phyloP scores from a whole-genome alignment of 306 rosid genomes.

The Vigna mungo region DNA sequence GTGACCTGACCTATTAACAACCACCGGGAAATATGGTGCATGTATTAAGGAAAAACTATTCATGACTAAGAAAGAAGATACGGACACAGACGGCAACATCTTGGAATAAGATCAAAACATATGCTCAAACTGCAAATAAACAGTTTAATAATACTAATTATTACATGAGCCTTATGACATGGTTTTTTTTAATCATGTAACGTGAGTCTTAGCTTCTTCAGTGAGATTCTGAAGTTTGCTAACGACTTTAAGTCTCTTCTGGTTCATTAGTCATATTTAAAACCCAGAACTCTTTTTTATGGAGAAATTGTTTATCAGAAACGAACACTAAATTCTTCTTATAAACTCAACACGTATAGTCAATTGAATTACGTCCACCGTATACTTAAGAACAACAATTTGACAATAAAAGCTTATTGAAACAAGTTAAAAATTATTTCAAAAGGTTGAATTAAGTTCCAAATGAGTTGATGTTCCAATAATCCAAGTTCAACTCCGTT shows the following conservation, averaged over 20 bases:
- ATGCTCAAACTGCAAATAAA: slow-evolving; percentile 33
- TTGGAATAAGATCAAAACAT: slow-evolving; percentile 39
- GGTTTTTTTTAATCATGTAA: neutral
- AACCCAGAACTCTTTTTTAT: no score
- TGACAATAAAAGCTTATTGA: neutral
- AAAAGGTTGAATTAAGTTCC: neutral
- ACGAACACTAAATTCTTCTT: no score
- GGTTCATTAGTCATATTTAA: no score
- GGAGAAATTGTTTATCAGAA: no score
- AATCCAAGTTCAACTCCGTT: slow-evolving; percentile 34
- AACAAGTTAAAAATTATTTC: neutral
- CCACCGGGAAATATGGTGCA: slow-evolving; percentile 43
- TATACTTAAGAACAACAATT: no score
- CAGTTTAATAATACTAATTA: neutral
- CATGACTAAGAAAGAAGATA: slow-evolving; percentile 46
- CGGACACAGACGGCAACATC: neutral
- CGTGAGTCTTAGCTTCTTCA: neutral
- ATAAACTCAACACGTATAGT: no score
- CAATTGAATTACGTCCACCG: no score
- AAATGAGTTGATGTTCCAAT: neutral
- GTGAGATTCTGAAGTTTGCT: neutral
- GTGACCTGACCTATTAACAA: slow-evolving; percentile 40
- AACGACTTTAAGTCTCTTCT: neutral
- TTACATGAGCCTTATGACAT: neutral
- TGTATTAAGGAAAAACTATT: slow-evolving; percentile 40